Conservation (phyloP, 1,139 yeast genomes). For the Taphrina communis region DNA sequence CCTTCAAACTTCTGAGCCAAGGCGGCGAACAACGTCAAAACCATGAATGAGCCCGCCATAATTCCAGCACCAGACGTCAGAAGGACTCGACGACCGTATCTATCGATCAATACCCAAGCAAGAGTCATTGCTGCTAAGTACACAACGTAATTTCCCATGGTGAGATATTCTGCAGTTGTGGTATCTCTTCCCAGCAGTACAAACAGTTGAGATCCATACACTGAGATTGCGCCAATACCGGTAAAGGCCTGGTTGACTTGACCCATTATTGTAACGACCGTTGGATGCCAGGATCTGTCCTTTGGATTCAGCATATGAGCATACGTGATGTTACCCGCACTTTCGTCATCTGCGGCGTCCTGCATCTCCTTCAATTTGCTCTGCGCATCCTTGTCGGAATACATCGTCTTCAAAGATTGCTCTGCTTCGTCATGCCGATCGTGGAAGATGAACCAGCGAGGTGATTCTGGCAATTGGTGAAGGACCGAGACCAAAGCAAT, state of each 20-base stretch:
- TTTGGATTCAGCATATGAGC: constrained; percentile 39
- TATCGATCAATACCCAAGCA: constrained; percentile 39
- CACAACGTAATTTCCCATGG: constrained; percentile 39
- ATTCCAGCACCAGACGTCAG: constrained; percentile 25
- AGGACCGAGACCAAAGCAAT: constrained; percentile 30
- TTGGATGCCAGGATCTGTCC: constrained; percentile 38
- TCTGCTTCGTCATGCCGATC: constrained; percentile 30
- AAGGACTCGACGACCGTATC: constrained; percentile 25
- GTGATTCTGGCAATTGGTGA: constrained; percentile 35
- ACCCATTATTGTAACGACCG: constrained; percentile 38
- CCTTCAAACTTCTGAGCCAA: constrained; percentile 31
- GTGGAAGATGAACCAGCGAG: constrained; percentile 35
- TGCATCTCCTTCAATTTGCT: constrained; percentile 26
- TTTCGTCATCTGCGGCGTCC: constrained; percentile 32
- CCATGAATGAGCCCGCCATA: constrained; percentile 24
- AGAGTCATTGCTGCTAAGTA: constrained; percentile 34
- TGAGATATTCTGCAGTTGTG: constrained; percentile 27
- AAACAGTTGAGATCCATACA: constrained; percentile 36
- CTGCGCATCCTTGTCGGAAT: constrained; percentile 25
- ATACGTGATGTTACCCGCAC: constrained; percentile 21
- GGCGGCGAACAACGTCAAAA: constrained; percentile 29
- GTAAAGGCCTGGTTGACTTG: constrained; percentile 40
- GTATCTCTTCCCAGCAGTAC: constrained; percentile 32
- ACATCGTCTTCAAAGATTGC: constrained; percentile 16
- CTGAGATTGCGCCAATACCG: constrained; percentile 38